These are phyloP conservation scores for Camelina laxa DNA, from an alignment of 345 rosid species.

Conservation along the genomic window DNA sequence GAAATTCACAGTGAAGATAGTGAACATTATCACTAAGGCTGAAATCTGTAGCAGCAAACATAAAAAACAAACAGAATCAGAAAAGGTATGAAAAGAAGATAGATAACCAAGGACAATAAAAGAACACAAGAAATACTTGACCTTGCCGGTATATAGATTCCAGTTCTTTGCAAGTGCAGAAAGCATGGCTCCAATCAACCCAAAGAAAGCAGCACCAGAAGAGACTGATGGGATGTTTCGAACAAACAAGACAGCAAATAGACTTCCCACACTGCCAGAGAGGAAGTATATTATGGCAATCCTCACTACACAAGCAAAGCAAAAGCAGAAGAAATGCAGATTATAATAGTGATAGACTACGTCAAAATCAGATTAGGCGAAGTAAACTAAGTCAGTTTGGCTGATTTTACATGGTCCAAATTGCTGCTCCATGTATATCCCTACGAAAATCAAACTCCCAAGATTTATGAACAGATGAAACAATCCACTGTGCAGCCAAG, in stretches of 20 bases:
- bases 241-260: conserved; percentile 65
- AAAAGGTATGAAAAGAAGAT: conserved; percentile 17
- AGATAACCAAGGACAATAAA: background rate
- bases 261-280: conserved; percentile 70
- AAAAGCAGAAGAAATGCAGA: conserved; percentile 12
- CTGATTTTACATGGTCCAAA: conserved; percentile 68
- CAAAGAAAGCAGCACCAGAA: conserved; percentile 72
- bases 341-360: conserved; percentile 6
- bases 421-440: conserved; percentile 82
- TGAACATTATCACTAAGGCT: conserved; percentile 57
- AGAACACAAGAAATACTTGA: conserved; percentile 39
- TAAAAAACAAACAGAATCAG: background rate
- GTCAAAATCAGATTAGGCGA: background rate
- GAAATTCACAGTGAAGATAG: conserved; percentile 57
- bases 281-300: conserved; percentile 66
- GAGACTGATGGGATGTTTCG: conserved; percentile 65
- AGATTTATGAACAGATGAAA: conserved; percentile 79
- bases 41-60: conserved; percentile 55
- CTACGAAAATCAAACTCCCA: conserved; percentile 60
- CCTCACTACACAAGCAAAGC: conserved; percentile 59
- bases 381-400: background rate
- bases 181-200: conserved; percentile 80
- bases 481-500: conserved; percentile 82
- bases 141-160: conserved; percentile 70
- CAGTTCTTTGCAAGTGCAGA: conserved; percentile 72